Evolutionary conservation across 2,329 filamentous ascomycete species (phyloP).

Genomic region (Sordariomycetes sp.): DNA sequence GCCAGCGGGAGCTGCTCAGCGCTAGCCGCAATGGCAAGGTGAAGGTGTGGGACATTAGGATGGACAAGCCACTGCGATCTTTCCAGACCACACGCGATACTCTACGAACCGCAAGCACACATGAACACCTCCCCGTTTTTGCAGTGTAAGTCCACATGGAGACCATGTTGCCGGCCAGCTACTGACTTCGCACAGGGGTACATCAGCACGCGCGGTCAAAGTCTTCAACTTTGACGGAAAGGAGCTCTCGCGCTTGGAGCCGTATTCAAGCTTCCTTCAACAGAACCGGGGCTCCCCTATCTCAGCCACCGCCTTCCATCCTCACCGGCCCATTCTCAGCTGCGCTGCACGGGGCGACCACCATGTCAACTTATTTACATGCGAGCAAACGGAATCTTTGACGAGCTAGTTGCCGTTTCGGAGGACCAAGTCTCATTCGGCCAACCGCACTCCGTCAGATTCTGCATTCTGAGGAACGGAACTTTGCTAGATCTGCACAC

Average conservation of each 20-base stretch:
- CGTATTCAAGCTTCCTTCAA: slow-evolving; percentile 80
- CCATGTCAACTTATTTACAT: slow-evolving; percentile 82
- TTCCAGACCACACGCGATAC: slow-evolving; percentile 70
- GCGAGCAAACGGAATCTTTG: slow-evolving; percentile 37
- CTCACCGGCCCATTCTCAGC: slow-evolving; percentile 84
- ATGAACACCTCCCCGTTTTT: slow-evolving; percentile 95
- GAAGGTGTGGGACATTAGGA: slow-evolving; percentile 91
- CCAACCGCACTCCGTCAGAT: too few species aligned
- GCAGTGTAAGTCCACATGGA: slow-evolving; percentile 58
- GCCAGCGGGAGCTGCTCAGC: slow-evolving; percentile 81
- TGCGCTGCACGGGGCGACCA: slow-evolving; percentile 80
- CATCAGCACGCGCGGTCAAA: slow-evolving; percentile 79
- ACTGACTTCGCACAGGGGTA: slow-evolving; percentile 53
- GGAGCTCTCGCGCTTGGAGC: slow-evolving; percentile 75
- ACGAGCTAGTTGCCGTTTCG: slow-evolving; percentile 1
- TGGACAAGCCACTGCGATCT: slow-evolving; percentile 66
- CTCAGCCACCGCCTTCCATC: slow-evolving; percentile 86
- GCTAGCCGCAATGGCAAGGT: slow-evolving; percentile 90
- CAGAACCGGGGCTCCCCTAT: slow-evolving; percentile 76
- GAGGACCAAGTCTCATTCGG: too few species aligned
- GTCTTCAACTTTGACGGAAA: slow-evolving; percentile 82
- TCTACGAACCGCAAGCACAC: slow-evolving; percentile 78
- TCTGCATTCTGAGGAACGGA: too few species aligned
- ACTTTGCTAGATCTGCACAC: too few species aligned
- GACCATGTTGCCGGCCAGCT: background rate